Base-by-base conservation (phyloP, 108 stramenopile species). In the Pseudonitzschia multiseries region DNA sequence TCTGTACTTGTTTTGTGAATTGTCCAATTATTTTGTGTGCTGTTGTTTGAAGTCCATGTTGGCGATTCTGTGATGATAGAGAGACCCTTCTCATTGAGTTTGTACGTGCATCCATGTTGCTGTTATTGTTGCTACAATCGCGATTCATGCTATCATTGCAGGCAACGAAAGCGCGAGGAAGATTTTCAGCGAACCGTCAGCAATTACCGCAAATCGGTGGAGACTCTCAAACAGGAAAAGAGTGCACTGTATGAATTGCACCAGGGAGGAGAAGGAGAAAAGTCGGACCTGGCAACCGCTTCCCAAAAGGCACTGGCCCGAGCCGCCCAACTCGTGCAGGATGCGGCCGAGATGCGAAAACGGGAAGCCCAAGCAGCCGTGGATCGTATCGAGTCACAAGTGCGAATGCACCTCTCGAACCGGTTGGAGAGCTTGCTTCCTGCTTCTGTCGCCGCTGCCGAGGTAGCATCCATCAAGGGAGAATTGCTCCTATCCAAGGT, bases 161-260 rank as follows among this genome's bases (percentile, higher is more conserved):
- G 87, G 85, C 93, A 94, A 79, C 86, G 90, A 20, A 84, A 90
- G 40, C 89, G 93, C 27, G 93, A 94, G 73, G 90, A 90, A 74
- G 93, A 94, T 57, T 91, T 92, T 59, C 89, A 89, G 66, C 84
- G 89, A 40, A 87, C 91, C 27, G 87, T 94, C 24, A 74, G 73
- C 53, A 91, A 94, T 68, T 94, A 91, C 71, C 89, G 93, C 24
- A 81, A 77, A 12, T 81, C 83, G 8, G 84, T 92, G 27, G 84
- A 88, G 36, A 87, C 83, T 15, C 85, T 94, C 46, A 86, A 89
- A 54, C 84, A 83, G 48, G 93, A 94, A 71, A 94, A 92, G 82
- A 79, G 83, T 57, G 87, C 89, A 18, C 74, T 94, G 21, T 69
- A 91, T 15, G 87, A 88, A 40, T 69, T 89, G 51, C 86, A 87